Base-by-base conservation (phyloP, 345 rosid species). In the Eucalyptus pumila region DNA sequence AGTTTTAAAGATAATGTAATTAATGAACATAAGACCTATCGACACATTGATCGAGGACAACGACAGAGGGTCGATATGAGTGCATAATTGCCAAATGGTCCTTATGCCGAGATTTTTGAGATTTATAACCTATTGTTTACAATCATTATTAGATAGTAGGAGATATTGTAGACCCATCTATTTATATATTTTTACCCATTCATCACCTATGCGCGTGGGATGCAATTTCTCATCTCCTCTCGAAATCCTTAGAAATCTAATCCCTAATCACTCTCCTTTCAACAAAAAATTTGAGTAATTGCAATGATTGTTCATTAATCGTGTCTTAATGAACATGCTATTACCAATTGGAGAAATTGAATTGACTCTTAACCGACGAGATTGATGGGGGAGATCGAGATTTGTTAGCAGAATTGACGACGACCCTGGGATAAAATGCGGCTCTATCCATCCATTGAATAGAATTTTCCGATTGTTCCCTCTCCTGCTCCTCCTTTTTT, bases 121-220 rank as follows among this genome's bases (percentile, higher is more conserved):
- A 17, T 34, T 9, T 34, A 17, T 17, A 34, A 37, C 5, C 3
- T 9, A 37, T 37, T 9, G 19, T 34, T 5, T 0, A 21, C 14
- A 17, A 69, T 34, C 2, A 1, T 17, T 11, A 11, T 23, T 19
- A 19, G 5, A 34, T 72, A 11, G 23, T 37, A 37, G 2, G 27
- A 37, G 27, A 37, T 9, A 19, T 37, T 0, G 0, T 37, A 2
- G 24, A 72, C 14, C 8, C 4, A 72, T 37, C 26, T 72, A 19
- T 5, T 72, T 34, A 37, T 17, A 21, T 72, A 72, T 1, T 10
- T 10, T 72, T 19, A 10, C 26, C 45, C 1, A 72, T 34, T 72
- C 3, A 0, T 72, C 0, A 17, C 17, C 9, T 32, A 4, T 9
- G 12, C 0, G 7, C 0, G 1, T 19, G 23, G 0, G 5, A 14